Evolutionary conservation across 805 yeast genomes (phyloP), one percentile per base, ranked within the genome.

Genomic region (Spathaspora passalidarum): DNA sequence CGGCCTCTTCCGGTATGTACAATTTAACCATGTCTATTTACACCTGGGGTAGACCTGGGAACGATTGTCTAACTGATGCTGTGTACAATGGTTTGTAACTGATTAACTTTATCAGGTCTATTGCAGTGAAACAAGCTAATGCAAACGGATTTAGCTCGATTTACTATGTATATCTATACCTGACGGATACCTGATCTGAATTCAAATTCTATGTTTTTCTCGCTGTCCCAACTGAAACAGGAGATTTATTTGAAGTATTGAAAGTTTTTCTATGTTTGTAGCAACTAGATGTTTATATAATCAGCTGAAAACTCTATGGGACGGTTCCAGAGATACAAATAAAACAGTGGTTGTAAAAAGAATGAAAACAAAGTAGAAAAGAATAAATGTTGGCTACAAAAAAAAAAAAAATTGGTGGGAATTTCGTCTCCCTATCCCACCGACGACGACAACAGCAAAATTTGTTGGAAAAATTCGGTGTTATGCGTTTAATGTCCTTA

Each of bases 1-100:
- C 72, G 14, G 84, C 78, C 48, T 83, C 90, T 36, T 71, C 75
- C 11, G 59, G 76, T 74, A 79, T 57, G 41, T 46, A 52, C 19
- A 52, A 58, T 47, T 59, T 62, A 8, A 52, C 67, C 71, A 65
- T 65, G 25, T 22, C n/a, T n/a, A n/a, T n/a, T n/a, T n/a, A n/a
- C n/a, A n/a, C n/a, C n/a, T n/a, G n/a, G n/a, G n/a, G n/a, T n/a
- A n/a, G n/a, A n/a, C n/a, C n/a, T n/a, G n/a, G n/a, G n/a, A n/a
- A n/a, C n/a, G n/a, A n/a, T n/a, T n/a, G n/a, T n/a, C n/a, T n/a
- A n/a, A n/a, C n/a, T n/a, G n/a, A n/a, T n/a, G n/a, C n/a, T n/a
- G n/a, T n/a, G n/a, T n/a, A n/a, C n/a, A n/a, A n/a, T n/a, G n/a
- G n/a, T n/a, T n/a, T n/a, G n/a, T n/a, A n/a, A n/a, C n/a, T n/a